phyloP scores from a whole-genome alignment of 2,329 filamentous ascomycete genomes.

The Pyricularia sp. region DNA sequence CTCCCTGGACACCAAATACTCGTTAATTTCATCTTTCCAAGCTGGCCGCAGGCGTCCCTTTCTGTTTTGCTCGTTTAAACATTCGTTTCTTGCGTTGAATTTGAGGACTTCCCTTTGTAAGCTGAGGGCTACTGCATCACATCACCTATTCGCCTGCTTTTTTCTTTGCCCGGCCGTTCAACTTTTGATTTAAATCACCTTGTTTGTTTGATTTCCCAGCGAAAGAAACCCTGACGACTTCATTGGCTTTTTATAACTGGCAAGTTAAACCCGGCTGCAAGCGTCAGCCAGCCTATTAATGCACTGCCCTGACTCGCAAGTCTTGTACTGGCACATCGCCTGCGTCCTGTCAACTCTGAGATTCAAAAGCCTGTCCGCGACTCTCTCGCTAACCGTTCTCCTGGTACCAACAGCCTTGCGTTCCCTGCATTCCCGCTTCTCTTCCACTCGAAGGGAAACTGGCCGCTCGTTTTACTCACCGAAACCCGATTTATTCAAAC shows the following conservation, averaged over 20 bases:
- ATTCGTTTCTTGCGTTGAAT: not conserved
- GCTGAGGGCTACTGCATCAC: not conserved
- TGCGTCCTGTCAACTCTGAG: not conserved
- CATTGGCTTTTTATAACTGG: slow-evolving; percentile 5
- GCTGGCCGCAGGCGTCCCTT: slow-evolving; percentile 49
- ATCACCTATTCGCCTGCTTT: not conserved
- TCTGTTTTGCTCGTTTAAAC: slow-evolving; percentile 10
- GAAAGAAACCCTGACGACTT: not conserved
- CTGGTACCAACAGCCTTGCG: not conserved
- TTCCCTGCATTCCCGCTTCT: not conserved
- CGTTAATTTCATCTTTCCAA: slow-evolving; percentile 24
- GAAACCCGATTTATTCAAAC: not conserved
- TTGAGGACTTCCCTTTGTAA: not conserved
- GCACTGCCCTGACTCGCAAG: not conserved
- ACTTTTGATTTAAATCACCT: not conserved
- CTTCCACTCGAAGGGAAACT: not conserved
- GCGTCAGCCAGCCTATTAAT: not conserved
- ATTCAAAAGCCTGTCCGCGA: not conserved
- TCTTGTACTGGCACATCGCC: not conserved
- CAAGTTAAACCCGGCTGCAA: not conserved
- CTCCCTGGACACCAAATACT: slow-evolving; percentile 27
- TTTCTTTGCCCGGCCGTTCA: not conserved
- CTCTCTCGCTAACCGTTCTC: not conserved
- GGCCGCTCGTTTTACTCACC: not conserved
- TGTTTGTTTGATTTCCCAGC: not conserved